Evolutionary conservation across 139 green algal species (phyloP).

Genomic region (Chlamydomonas sp.): DNA sequence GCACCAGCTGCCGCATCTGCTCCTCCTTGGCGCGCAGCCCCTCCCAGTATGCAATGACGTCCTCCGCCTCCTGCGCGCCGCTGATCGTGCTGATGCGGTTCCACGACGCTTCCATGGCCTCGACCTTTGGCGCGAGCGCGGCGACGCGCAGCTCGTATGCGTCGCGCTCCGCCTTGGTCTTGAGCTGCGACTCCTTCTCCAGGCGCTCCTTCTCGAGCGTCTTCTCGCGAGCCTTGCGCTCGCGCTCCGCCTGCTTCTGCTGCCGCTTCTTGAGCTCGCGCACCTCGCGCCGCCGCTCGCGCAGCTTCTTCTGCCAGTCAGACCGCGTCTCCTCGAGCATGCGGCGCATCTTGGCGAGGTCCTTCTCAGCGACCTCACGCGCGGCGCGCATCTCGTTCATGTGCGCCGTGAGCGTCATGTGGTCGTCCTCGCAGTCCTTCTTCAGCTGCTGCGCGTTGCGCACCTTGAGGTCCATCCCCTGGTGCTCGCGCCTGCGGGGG

Average conservation of each 20-base stretch:
- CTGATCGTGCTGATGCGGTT: constrained; percentile 64
- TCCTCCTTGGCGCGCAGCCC: constrained; percentile 69
- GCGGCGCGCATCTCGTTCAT: constrained; percentile 59
- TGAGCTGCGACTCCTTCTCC: constrained; percentile 43
- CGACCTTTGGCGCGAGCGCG: constrained; percentile 60
- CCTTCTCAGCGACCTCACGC: constrained; percentile 66
- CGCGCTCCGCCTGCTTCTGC: constrained; percentile 54
- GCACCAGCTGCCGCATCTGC: constrained; percentile 69
- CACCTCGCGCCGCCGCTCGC: constrained; percentile 67
- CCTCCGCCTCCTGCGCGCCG: constrained; percentile 54
- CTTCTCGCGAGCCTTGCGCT: constrained; percentile 49
- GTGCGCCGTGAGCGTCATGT: constrained; percentile 50
- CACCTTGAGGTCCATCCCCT: constrained; percentile 61
- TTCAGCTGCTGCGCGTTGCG: constrained; percentile 46
- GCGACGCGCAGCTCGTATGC: constrained; percentile 57
- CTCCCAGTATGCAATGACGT: constrained; percentile 74
- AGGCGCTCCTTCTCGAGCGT: constrained; percentile 43
- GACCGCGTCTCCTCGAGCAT: constrained; percentile 56
- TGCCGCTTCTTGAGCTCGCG: constrained; percentile 67
- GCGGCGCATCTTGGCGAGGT: constrained; percentile 51
- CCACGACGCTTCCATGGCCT: constrained; percentile 73
- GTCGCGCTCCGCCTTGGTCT: constrained; percentile 55
- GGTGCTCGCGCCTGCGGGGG: constrained; percentile 59
- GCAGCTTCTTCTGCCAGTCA: constrained; percentile 64
- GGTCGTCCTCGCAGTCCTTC: constrained; percentile 58